Percentiles rank a stretch among this genome's conserved stretches.
Evolutionary conservation across 169 alveolate genomes (phyloP).

Genomic region (Amoebophrya sp.): DNA sequence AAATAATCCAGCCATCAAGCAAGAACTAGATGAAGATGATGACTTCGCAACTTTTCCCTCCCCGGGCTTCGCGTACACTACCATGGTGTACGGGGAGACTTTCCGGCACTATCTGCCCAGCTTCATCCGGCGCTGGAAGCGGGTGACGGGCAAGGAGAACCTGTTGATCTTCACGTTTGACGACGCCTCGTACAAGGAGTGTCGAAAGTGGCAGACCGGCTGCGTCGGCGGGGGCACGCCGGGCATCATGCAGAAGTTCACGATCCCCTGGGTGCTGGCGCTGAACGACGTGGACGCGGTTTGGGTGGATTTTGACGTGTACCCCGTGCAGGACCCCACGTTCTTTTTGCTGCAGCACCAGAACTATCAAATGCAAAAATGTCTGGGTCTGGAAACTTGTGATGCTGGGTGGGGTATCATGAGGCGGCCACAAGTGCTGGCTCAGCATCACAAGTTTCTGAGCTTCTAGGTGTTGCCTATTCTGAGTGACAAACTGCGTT

Average conservation of each 20-base stretch:
- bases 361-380: background rate
- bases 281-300: background rate
- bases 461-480: too few species aligned
- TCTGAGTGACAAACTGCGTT: too few species aligned
- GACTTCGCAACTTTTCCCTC: background rate
- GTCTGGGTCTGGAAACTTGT: background rate
- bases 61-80: background rate
- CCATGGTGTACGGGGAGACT: conserved; percentile 13
- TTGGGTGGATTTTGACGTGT: conserved; percentile 27
- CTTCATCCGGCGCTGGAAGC: background rate
- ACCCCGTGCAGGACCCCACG: background rate
- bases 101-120: background rate
- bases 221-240: conserved; percentile 30
- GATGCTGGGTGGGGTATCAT: background rate
- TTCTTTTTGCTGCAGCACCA: background rate
- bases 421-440: too few species aligned
- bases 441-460: too few species aligned
- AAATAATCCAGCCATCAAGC: too few species aligned
- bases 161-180: background rate
- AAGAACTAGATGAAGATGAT: too few species aligned
- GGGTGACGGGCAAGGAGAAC: background rate
- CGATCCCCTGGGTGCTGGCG: conserved; percentile 9
- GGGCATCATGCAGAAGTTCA: conserved; percentile 31
- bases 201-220: background rate
- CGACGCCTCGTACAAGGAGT: background rate